These are phyloP conservation scores for Pestalotiopsis sp. DNA, from an alignment of 2,329 filamentous ascomycete genomes.

Conservation along the genomic window DNA sequence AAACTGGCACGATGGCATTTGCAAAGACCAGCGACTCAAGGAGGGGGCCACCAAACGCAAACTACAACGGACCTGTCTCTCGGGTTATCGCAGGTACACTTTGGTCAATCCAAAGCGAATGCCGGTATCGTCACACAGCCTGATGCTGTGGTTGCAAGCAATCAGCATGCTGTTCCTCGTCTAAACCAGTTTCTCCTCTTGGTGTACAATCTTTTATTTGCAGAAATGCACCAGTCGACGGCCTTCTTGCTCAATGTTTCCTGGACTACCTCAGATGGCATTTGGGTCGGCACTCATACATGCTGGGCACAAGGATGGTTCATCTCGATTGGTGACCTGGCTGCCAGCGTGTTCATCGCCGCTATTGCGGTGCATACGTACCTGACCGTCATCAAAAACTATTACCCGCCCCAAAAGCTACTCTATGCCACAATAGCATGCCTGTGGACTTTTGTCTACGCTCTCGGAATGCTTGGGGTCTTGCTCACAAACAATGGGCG, in stretches of 20 bases:
- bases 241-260: constrained; percentile 61
- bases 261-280: constrained; percentile 44
- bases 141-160: not conserved
- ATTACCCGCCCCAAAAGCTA: constrained; percentile 47
- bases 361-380: constrained; percentile 69
- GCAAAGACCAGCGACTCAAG: not conserved
- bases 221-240: constrained; percentile 10
- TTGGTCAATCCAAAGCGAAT: not conserved
- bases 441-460: constrained; percentile 62
- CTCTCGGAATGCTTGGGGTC: constrained; percentile 55
- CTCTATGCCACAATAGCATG: constrained; percentile 51
- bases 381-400: constrained; percentile 59
- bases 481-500: constrained; percentile 44
- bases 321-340: constrained; percentile 65
- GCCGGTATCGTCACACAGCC: not conserved
- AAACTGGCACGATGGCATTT: constrained; percentile 22
- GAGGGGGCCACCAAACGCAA: not conserved
- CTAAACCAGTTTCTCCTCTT: constrained; percentile 70
- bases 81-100: constrained; percentile 6
- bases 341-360: constrained; percentile 68
- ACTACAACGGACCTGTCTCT: constrained; percentile 4
- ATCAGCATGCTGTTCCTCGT: constrained; percentile 19
- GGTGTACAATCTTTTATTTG: constrained; percentile 64
- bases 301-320: constrained; percentile 59
- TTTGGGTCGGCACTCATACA: constrained; percentile 4